Percentiles rank a stretch among this genome's conserved stretches.
Evolutionary conservation across 1,139 yeast species (phyloP).

Genomic region (Candida neerlandica): DNA sequence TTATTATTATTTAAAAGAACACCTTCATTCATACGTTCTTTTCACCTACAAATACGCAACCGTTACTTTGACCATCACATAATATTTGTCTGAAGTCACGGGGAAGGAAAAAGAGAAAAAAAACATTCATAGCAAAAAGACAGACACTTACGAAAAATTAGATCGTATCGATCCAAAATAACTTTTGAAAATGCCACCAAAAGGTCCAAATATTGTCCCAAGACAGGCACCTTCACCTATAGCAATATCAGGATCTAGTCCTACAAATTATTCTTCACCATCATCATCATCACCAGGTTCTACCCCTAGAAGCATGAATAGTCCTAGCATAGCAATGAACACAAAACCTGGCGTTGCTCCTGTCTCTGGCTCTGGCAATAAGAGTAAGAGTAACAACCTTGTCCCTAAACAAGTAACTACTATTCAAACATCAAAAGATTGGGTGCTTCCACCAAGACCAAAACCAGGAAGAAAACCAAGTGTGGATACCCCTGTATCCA

Average conservation of each 20-base stretch:
- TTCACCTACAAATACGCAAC: too few species aligned
- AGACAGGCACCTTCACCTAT: constrained; percentile 40
- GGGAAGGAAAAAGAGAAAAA: too few species aligned
- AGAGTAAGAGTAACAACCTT: constrained; percentile 1
- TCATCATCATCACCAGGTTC: constrained; percentile 16
- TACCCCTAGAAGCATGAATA: constrained; percentile 17
- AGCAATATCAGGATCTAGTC: constrained; percentile 27
- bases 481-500: constrained; percentile 69
- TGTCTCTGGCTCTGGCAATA: constrained; percentile 10
- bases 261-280: too few species aligned
- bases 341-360: too few species aligned
- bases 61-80: too few species aligned
- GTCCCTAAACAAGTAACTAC: constrained; percentile 24
- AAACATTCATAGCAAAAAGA: too few species aligned
- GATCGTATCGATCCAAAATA: constrained; percentile 4
- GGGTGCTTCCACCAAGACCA: constrained; percentile 91
- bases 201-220: constrained; percentile 39
- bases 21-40: too few species aligned
- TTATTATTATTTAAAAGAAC: too few species aligned
- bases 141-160: background rate
- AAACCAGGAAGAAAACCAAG: constrained; percentile 91
- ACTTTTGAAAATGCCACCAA: constrained; percentile 22
- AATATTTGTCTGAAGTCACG: too few species aligned
- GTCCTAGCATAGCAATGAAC: constrained; percentile 8
- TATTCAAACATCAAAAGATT: constrained; percentile 77